Percentiles rank a stretch among this genome's conserved stretches.
phyloP scores from a whole-genome alignment of 129 eudicot species.

The Arctium lappa region DNA sequence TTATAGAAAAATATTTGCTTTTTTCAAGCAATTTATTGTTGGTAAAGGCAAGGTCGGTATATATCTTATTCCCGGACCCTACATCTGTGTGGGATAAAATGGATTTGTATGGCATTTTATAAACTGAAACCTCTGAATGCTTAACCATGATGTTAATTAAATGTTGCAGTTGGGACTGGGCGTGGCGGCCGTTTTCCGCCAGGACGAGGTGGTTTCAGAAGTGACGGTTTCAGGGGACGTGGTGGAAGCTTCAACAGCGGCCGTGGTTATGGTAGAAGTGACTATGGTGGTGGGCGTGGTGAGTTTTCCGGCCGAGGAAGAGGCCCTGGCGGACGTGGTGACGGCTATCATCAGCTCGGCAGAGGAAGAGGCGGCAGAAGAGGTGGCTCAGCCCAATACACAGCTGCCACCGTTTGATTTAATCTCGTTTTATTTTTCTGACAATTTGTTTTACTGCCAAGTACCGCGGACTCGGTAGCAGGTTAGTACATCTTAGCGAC shows the following conservation, averaged over 20 bases:
- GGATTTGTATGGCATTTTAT: neutral
- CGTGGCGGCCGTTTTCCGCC: slow-evolving; percentile 46
- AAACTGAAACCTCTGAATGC: neutral
- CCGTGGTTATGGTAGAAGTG: slow-evolving; percentile 63
- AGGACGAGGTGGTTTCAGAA: slow-evolving; percentile 62
- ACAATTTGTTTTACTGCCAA: slow-evolving; percentile 20
- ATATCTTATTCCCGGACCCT: too few species aligned
- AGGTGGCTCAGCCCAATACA: slow-evolving; percentile 36
- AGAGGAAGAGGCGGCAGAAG: slow-evolving; percentile 60
- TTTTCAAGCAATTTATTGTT: neutral
- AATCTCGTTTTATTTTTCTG: slow-evolving; percentile 3
- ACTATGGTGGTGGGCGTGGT: slow-evolving; percentile 53
- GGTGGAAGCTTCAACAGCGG: slow-evolving; percentile 62
- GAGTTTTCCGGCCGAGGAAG: slow-evolving; percentile 54
- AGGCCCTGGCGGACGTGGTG: slow-evolving; percentile 56
- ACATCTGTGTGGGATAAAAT: neutral
- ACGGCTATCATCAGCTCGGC: slow-evolving; percentile 42
- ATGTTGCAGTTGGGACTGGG: slow-evolving; percentile 47
- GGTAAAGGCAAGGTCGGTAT: too few species aligned
- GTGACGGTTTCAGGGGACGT: slow-evolving; percentile 60
- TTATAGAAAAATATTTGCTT: neutral
- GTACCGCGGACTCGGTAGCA: slow-evolving; percentile 6
- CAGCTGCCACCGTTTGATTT: slow-evolving; percentile 15
- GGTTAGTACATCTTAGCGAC: slow-evolving; percentile 23
- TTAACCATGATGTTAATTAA: neutral